phyloP scores from a whole-genome alignment of 208 protist species.

The Leishmania arabica region DNA sequence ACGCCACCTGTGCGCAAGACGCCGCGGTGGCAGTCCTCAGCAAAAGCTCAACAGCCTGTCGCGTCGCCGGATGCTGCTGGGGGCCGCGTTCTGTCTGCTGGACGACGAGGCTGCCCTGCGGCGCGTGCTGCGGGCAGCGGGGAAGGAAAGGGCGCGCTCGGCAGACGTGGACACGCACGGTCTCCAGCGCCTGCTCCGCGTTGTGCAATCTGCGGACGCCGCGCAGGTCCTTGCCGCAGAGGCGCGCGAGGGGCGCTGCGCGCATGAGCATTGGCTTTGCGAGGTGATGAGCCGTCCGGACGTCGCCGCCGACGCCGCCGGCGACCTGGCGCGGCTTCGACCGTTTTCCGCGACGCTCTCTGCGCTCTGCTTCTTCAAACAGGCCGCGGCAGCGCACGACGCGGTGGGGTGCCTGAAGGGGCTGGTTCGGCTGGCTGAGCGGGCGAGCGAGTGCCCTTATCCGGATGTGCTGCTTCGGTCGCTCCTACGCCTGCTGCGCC shows the following conservation, averaged over 20 bases:
- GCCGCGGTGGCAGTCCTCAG: not conserved
- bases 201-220: slow-evolving; percentile 37
- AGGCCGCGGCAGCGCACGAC: not conserved
- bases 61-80: slow-evolving; percentile 41
- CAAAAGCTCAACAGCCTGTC: slow-evolving; percentile 8
- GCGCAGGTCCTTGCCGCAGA: slow-evolving; percentile 9
- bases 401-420: slow-evolving; percentile 12
- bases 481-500: slow-evolving; percentile 20
- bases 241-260: slow-evolving; percentile 35
- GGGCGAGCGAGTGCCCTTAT: slow-evolving; percentile 12
- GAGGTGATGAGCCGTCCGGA: slow-evolving; percentile 3
- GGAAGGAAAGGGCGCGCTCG: slow-evolving; percentile 32
- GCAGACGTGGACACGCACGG: slow-evolving; percentile 73
- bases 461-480: slow-evolving; percentile 10
- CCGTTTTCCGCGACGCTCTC: slow-evolving; percentile 24
- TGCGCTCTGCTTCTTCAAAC: not conserved
- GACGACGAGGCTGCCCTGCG: slow-evolving; percentile 42
- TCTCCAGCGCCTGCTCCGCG: slow-evolving; percentile 64
- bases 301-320: not conserved
- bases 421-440: slow-evolving; percentile 19
- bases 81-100: slow-evolving; percentile 63
- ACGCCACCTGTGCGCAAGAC: not conserved
- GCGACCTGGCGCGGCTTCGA: slow-evolving; percentile 11
- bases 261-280: slow-evolving; percentile 61
- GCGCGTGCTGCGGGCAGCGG: slow-evolving; percentile 38